Base-by-base conservation (phyloP, 2,329 filamentous ascomycete genomes). In the Rhexocercosporidium sp. region DNA sequence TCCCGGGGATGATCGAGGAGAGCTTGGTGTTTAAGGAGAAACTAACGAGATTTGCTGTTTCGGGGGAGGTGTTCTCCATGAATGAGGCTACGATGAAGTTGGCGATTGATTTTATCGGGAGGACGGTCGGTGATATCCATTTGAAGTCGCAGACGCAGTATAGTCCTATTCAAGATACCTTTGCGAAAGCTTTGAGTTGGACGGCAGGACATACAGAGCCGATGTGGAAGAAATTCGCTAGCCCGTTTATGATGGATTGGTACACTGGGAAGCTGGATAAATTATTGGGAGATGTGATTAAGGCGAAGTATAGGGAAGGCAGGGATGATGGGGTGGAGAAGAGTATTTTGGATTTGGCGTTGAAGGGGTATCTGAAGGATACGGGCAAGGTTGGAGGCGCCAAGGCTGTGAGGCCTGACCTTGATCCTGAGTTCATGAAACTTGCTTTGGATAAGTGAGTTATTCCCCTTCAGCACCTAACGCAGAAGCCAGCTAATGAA, bases 101-200 rank as follows among this genome's bases (percentile, higher is more conserved):
- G 22, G 59, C 69, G 3, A 70, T 72, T 29, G 70, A 72, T 61
- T 53, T 72, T 11, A 71, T 72, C 20, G 70, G 66, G 3, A 56
- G 67, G 4, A 66, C 54, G 16, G 68, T 66, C 1, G 64, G 66
- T 16, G 68, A 68, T 34, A 67, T 68, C 20, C 44, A 51, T 20
- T 44, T 72, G 11, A 66, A 67, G 14, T 62, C 65, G 27, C 70
- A 72, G 53, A 66, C 59, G 11, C 31, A 64, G 12, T 41, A 66
- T 2, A 62, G 59, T 65, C 41, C 61, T n/a, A 67, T 71, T 20
- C 49, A 62, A 9, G 59, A 66, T 27, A 63, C 60, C 4, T 68
- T 68, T 29, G 60, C 62, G 29, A 59, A 31, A 18, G 41, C 66
- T n/a, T 39, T 67, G 29, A 39, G 37, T 6, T 70, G 63, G 66